Percentiles rank a stretch among this genome's conserved stretches.
Conservation (phyloP, 345 rosid genomes). For the Lepidium didymum region DNA sequence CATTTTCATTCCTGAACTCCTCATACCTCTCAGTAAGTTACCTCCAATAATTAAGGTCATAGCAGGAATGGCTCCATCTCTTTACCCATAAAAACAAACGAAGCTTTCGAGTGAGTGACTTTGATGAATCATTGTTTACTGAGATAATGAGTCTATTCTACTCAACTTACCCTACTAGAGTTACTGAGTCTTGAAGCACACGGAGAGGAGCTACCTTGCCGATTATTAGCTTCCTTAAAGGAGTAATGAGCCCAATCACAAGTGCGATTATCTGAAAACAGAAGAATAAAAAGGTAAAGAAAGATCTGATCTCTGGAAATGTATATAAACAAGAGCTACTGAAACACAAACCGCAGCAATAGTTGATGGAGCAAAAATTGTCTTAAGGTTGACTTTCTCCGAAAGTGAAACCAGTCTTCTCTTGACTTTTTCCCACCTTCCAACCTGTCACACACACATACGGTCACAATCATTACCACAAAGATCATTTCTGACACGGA, state of each 20-base stretch:
- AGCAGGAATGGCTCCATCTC: conserved; percentile 65
- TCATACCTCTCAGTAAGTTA: conserved; percentile 50
- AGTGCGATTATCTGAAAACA: conserved; percentile 47
- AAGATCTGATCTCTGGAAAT: neutral
- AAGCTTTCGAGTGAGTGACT: neutral
- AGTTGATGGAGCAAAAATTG: conserved; percentile 55
- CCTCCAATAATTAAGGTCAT: conserved; percentile 59
- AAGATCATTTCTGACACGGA: neutral
- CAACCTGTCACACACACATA: conserved; percentile 23
- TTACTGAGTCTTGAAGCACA: conserved; percentile 48
- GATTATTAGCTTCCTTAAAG: conserved; percentile 37
- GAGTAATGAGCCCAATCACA: conserved; percentile 38
- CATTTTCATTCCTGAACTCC: conserved; percentile 36
- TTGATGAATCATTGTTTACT: neutral
- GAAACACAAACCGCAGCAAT: conserved; percentile 42
- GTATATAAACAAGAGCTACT: neutral
- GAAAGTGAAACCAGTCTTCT: conserved; percentile 6
- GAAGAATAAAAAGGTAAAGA: neutral
- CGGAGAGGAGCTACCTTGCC: conserved; percentile 52
- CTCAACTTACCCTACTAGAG: conserved; percentile 45
- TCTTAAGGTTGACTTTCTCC: conserved; percentile 33
- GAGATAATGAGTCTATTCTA: neutral
- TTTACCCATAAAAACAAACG: conserved; percentile 7
- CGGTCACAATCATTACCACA: conserved; percentile 3
- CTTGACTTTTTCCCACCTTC: conserved; percentile 22